Evolutionary conservation across 768 basidiomycete species (phyloP).

Genomic region (Leucocoprinus leucothites): DNA sequence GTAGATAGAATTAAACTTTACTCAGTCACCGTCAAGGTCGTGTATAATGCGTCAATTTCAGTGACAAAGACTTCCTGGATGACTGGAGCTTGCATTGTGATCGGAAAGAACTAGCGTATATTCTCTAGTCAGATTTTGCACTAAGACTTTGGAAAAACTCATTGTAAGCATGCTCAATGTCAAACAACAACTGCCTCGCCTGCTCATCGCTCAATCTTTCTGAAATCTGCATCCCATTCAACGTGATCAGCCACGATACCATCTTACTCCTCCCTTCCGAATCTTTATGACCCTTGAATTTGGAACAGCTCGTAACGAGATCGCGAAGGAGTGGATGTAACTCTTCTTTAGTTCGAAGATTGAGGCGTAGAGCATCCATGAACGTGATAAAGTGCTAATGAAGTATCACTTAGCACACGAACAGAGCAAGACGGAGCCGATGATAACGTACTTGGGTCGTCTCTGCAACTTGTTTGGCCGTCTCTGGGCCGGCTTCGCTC

Average conservation of each 20-base stretch:
- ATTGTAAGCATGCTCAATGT: constrained; percentile 94
- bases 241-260: constrained; percentile 93
- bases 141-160: constrained; percentile 85
- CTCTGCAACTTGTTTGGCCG: constrained; percentile 72
- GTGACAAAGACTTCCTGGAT: too few relatives aligned
- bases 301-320: constrained; percentile 90
- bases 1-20: too few relatives aligned
- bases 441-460: too few relatives aligned
- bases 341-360: constrained; percentile 94
- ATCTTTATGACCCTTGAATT: constrained; percentile 92
- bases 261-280: constrained; percentile 96
- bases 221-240: constrained; percentile 96
- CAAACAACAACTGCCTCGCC: constrained; percentile 70
- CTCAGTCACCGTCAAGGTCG: too few relatives aligned
- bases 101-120: background rate
- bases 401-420: background rate
- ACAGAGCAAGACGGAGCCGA: too few relatives aligned
- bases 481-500: constrained; percentile 87
- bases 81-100: too few relatives aligned
- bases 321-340: constrained; percentile 93
- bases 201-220: constrained; percentile 97
- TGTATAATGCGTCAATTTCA: too few relatives aligned
- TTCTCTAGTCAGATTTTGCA: background rate
- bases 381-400: constrained; percentile 93
- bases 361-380: constrained; percentile 94